phyloP scores from a whole-genome alignment of 352 stramenopile genomes.

The Peronosclerospora sorghi region DNA sequence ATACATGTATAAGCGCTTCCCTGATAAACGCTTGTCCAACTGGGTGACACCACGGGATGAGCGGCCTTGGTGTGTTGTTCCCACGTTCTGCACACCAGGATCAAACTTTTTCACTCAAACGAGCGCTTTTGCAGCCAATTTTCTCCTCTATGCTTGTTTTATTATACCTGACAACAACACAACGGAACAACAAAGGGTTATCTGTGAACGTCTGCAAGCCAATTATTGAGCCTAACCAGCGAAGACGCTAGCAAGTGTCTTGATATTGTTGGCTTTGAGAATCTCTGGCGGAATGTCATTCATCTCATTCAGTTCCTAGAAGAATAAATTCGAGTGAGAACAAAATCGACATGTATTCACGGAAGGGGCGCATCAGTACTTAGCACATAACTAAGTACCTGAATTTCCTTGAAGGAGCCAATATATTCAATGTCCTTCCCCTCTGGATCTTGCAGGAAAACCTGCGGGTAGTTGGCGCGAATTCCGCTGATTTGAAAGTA shows the following conservation, averaged over 20 bases:
- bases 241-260: conserved; percentile 61
- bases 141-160: too few relatives aligned
- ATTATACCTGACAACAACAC: conserved; percentile 13
- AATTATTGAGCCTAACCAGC: conserved; percentile 10
- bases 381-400: conserved; percentile 33
- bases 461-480: conserved; percentile 78
- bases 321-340: not conserved
- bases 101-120: too few relatives aligned
- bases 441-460: conserved; percentile 60
- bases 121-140: too few relatives aligned
- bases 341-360: not conserved
- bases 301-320: conserved; percentile 75
- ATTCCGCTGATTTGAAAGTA: conserved; percentile 75
- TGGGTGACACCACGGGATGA: too few relatives aligned
- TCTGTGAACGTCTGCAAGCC: not conserved
- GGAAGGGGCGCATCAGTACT: too few relatives aligned
- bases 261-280: conserved; percentile 67
- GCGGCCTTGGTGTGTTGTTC: conserved; percentile 1
- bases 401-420: conserved; percentile 71
- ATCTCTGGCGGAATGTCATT: conserved; percentile 67
- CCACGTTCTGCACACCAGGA: too few relatives aligned
- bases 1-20: conserved; percentile 6
- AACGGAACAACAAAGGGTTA: conserved; percentile 11
- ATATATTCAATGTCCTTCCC: conserved; percentile 45
- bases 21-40: conserved; percentile 22